These are phyloP conservation scores for Circinella minor DNA, from an alignment of 371 early-diverging fungal genomes.

Conservation along the genomic window DNA sequence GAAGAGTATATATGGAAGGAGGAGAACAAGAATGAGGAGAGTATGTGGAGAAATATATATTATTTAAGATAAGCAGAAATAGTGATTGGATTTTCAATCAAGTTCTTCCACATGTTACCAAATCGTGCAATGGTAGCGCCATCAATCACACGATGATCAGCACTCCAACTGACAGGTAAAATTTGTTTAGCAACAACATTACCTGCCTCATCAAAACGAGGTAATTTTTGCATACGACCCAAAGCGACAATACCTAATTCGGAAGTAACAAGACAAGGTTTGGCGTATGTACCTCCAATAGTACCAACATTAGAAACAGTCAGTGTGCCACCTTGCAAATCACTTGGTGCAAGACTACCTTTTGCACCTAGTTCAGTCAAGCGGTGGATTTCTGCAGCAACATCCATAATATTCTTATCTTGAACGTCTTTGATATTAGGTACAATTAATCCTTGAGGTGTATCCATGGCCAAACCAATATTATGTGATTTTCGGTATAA, in stretches of 20 bases:
- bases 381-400: conserved; percentile 85
- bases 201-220: conserved; percentile 74
- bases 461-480: conserved; percentile 97
- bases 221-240: conserved; percentile 84
- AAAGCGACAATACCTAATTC: conserved; percentile 94
- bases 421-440: conserved; percentile 95
- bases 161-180: conserved; percentile 88
- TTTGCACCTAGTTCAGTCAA: conserved; percentile 75
- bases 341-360: conserved; percentile 68
- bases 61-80: conserved; percentile 46
- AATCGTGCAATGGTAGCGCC: conserved; percentile 97
- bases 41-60: too few species aligned
- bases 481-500: conserved; percentile 83
- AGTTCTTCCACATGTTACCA: conserved; percentile 81
- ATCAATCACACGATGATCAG: conserved; percentile 97
- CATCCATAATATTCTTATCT: conserved; percentile 86
- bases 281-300: conserved; percentile 91
- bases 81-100: conserved; percentile 75
- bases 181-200: conserved; percentile 76
- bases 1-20: not conserved
- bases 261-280: conserved; percentile 88
- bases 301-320: conserved; percentile 95
- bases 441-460: conserved; percentile 91
- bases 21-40: not conserved
- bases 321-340: conserved; percentile 86